Percentiles rank a stretch among this genome's conserved stretches.
Conservation (phyloP, 2,329 filamentous ascomycete genomes). For the Cladosporium sp. region DNA sequence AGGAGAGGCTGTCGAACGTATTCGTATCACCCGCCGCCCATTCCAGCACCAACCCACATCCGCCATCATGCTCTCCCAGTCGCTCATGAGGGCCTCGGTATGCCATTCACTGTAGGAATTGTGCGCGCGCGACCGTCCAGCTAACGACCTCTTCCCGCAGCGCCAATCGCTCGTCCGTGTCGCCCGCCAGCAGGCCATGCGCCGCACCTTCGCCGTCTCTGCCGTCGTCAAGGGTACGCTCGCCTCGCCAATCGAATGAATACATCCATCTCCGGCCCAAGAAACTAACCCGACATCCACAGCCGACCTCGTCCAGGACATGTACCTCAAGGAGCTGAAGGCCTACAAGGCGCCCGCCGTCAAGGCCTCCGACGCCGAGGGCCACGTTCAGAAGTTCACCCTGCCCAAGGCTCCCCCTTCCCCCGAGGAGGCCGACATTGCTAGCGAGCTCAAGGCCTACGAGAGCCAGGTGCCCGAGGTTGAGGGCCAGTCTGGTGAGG, state of each 20-base stretch:
- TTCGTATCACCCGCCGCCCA: slow-evolving; percentile 5
- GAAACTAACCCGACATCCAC: slow-evolving; percentile 41
- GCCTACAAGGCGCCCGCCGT: slow-evolving; percentile 83
- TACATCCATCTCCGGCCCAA: neutral
- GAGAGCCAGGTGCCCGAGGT: slow-evolving; percentile 92
- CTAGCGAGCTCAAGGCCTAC: slow-evolving; percentile 89
- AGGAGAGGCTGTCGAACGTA: slow-evolving; percentile 3
- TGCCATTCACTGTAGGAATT: slow-evolving; percentile 20
- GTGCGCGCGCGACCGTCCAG: slow-evolving; percentile 24
- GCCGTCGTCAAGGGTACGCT: slow-evolving; percentile 61
- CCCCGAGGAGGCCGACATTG: slow-evolving; percentile 91
- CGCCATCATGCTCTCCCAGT: slow-evolving; percentile 59
- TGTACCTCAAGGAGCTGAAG: slow-evolving; percentile 96
- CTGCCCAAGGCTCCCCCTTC: slow-evolving; percentile 79
- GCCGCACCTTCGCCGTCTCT: slow-evolving; percentile 65
- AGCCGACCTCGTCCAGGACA: slow-evolving; percentile 94
- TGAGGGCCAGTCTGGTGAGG: slow-evolving; percentile 75
- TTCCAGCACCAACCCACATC: slow-evolving; percentile 1
- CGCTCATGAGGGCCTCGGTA: slow-evolving; percentile 60
- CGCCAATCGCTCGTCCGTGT: slow-evolving; percentile 62
- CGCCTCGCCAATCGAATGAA: neutral
- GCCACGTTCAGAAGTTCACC: slow-evolving; percentile 85
- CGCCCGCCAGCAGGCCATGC: slow-evolving; percentile 57
- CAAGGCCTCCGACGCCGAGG: slow-evolving; percentile 84
- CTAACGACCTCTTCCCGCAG: slow-evolving; percentile 42